Percentiles rank a stretch among this genome's conserved stretches.
phyloP scores from a whole-genome alignment of 139 green algal species.

The Chlamydomonas sp. region DNA sequence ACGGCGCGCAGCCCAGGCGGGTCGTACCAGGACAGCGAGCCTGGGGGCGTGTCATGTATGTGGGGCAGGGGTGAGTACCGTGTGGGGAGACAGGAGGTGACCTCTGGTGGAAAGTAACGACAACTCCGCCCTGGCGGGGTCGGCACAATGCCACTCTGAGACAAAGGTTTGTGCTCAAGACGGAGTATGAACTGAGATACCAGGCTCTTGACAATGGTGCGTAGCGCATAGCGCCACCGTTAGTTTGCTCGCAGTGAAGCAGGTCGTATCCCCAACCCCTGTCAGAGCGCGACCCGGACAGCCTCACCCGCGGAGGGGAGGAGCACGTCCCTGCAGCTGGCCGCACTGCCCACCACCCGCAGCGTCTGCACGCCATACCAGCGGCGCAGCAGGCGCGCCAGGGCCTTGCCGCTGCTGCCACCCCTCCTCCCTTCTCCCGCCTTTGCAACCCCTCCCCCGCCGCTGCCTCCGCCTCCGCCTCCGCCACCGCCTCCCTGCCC shows the following conservation, averaged over 20 bases:
- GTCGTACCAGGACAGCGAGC: background rate
- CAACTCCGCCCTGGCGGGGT: too few relatives aligned
- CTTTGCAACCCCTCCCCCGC: background rate
- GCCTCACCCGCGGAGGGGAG: background rate
- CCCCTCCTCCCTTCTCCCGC: background rate
- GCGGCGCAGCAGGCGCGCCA: constrained; percentile 2
- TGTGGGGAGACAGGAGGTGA: background rate
- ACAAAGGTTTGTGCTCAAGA: too few relatives aligned
- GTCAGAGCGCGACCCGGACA: background rate
- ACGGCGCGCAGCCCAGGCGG: background rate
- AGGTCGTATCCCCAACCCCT: too few relatives aligned
- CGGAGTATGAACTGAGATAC: too few relatives aligned
- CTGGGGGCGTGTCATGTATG: background rate
- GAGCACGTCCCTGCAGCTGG: background rate
- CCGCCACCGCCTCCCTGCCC: background rate
- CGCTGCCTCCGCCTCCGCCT: background rate
- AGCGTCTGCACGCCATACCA: constrained; percentile 26
- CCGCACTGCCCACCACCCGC: background rate
- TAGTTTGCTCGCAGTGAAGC: too few relatives aligned
- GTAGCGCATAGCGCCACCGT: too few relatives aligned
- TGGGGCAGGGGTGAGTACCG: too few relatives aligned
- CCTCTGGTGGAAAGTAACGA: too few relatives aligned
- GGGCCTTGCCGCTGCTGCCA: background rate
- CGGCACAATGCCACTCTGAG: too few relatives aligned
- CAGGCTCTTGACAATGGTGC: too few relatives aligned